Evolutionary conservation across 2,329 filamentous ascomycete genomes (phyloP), one percentile per base, ranked within the genome.

Genomic region (Alternaria brassicae): DNA sequence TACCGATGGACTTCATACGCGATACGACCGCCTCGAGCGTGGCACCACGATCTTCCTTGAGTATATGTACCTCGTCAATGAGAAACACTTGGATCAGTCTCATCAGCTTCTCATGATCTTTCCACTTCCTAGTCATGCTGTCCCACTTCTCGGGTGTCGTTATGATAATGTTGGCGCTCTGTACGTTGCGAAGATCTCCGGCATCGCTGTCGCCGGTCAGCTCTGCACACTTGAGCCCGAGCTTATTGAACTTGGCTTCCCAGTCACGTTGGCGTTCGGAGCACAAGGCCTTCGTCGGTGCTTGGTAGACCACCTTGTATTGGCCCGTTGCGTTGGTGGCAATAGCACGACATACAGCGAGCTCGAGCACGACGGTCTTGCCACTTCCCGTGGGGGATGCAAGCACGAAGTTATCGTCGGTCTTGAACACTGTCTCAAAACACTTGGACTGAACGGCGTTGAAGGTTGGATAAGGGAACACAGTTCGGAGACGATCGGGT

Each of bases 131-230:
- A 0, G 92, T 96, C 74, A 95, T 89, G 60, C 91, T 94, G 72
- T 96, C 92, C 92, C 92, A 96, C 72, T 96, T 96, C 77, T 96
- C 92, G 0, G 92, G 92, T 0, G 92, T 96, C 0, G 92, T 95
- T 62, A 96, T 85, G 65, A 96, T 94, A 63, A 96, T 91, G 45
- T 88, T 89, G 3, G 91, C 91, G 66, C 83, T 86, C 60, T 92
- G 88, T 6, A 94, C 89, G 53, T 84, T 86, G 21, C 83, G 82
- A 59, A 93, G 82, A 65, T 93, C 88, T 5, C 80, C 78, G 51
- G 85, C 81, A 36, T 91, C 88, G 0, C 91, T 93, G 72, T 96
- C 92, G 1, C 92, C 92, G 3, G 92, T 96, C 57, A 96, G 82
- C 73, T 95, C 91, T 3, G 88, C 88, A 72, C 90, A 92, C 58